Evolutionary conservation across 805 yeast genomes (phyloP), one percentile per base, ranked within the genome.

Genomic region (Pichia kluyveri): DNA sequence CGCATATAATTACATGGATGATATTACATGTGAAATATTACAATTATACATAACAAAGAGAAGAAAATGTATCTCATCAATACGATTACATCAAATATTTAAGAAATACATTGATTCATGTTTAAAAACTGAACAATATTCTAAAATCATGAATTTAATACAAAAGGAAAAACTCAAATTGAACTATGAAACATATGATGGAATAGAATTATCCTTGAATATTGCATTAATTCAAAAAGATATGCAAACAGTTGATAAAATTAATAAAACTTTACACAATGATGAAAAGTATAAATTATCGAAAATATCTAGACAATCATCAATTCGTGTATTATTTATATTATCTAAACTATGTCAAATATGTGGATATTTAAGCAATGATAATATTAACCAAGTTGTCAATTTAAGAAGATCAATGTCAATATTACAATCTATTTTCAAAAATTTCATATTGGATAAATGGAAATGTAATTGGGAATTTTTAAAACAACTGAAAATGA

Each of bases 381-480:
- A 34, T 34, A 7, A 34, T 34, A 34, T 34, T 4, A 10, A 4
- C 6, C 65, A 76, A 5, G 60, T 69, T 26, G 19, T 50, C 12
- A 76, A 76, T 41, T 60, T 70, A 14, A 80, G 76, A 48, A 65
- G 72, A 11, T 68, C 80, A 1, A 62, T 80, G 3, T 76, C 79
- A 52, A 60, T 83, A 7, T 58, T 77, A 9, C 73, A 75, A 48
- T 78, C 86, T 0, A 60, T 82, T 9, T 48, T 81, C 39, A 75
- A 74, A 48, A 75, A 72, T 47, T 60, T 63, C 31, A 40, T 67
- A 5, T 15, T 34, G 17, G 17, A 34, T 34, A 34, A 34, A 15
- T 34, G 37, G 37, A 15, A 34, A 34, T 34, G 37, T 34, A 15
- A 34, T 14, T 34, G 37, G 37, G 37, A 34, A 7, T 34, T 34